These are phyloP conservation scores for Phalaenopsis aphrodite DNA, from an alignment of 106 monocot species.

Conservation along the genomic window DNA sequence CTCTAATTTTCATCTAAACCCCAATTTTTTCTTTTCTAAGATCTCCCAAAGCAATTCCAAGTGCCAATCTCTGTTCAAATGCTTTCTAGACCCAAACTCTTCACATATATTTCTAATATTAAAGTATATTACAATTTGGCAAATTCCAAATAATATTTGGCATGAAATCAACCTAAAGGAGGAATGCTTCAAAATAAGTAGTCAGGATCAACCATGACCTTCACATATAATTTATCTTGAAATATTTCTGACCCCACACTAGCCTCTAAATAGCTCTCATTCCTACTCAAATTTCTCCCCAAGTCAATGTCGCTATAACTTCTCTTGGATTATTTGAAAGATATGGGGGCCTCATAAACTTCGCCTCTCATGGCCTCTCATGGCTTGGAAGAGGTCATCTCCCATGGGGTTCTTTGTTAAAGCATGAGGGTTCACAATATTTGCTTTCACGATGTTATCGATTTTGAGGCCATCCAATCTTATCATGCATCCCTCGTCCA, in stretches of 20 bases:
- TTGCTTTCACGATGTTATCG: constrained; percentile 43
- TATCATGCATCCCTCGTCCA: constrained; percentile 32
- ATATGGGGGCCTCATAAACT: background rate
- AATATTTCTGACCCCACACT: background rate
- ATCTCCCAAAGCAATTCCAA: too few relatives aligned
- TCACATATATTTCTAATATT: too few relatives aligned
- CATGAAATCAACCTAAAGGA: background rate
- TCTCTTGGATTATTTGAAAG: background rate
- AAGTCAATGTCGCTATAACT: background rate
- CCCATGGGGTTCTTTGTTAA: constrained; percentile 24
- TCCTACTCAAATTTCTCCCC: background rate
- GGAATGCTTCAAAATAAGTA: background rate
- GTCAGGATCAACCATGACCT: background rate
- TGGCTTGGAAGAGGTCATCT: background rate
- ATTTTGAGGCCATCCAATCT: constrained; percentile 29
- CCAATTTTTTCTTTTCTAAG: too few relatives aligned
- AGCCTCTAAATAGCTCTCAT: background rate
- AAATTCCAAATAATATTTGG: too few relatives aligned
- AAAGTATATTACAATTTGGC: too few relatives aligned
- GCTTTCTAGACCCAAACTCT: too few relatives aligned
- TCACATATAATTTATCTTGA: background rate
- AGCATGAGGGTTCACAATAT: constrained; percentile 23
- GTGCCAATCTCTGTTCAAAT: too few relatives aligned
- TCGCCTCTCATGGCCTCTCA: constrained; percentile 18
- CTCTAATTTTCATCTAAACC: too few relatives aligned